phyloP scores from a whole-genome alignment of 2,329 filamentous ascomycete genomes.

The Fusarium sterilihyphosum region DNA sequence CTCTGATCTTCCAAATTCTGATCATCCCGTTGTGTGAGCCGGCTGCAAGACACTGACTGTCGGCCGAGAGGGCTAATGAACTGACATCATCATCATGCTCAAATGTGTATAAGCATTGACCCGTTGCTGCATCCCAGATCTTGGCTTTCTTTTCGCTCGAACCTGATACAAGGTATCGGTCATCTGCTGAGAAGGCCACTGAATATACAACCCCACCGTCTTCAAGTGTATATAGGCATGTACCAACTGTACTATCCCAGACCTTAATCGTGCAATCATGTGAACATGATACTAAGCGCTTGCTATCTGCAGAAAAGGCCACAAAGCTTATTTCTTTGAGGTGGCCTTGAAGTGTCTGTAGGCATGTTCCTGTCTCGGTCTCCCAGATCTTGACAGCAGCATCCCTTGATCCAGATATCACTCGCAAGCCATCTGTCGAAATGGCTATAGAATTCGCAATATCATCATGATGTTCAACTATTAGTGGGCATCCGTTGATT shows the following conservation, averaged over 20 bases:
- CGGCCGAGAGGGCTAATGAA: not conserved
- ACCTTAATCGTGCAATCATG: accelerated
- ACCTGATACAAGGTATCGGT: not conserved
- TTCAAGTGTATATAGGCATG: accelerated
- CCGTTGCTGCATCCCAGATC: accelerated
- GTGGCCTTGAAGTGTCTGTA: not conserved
- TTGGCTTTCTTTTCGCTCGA: no score
- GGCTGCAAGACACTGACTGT: accelerated
- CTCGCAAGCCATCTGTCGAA: not conserved
- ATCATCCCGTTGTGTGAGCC: accelerated
- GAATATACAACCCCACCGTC: accelerated
- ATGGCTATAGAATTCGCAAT: accelerated
- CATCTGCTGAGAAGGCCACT: not conserved
- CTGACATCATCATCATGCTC: accelerated
- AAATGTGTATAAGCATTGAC: accelerated
- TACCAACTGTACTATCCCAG: not conserved
- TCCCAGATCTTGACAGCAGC: not conserved
- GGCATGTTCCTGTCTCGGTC: accelerated
- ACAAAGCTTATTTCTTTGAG: accelerated
- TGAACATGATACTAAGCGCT: not conserved
- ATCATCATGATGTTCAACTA: accelerated
- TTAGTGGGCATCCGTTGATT: accelerated
- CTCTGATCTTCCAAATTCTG: accelerated
- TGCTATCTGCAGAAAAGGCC: not conserved
- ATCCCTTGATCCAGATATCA: accelerated